These are phyloP conservation scores for Yamadazyma philogaea DNA, from an alignment of 805 yeast genomes.

Conservation along the genomic window DNA sequence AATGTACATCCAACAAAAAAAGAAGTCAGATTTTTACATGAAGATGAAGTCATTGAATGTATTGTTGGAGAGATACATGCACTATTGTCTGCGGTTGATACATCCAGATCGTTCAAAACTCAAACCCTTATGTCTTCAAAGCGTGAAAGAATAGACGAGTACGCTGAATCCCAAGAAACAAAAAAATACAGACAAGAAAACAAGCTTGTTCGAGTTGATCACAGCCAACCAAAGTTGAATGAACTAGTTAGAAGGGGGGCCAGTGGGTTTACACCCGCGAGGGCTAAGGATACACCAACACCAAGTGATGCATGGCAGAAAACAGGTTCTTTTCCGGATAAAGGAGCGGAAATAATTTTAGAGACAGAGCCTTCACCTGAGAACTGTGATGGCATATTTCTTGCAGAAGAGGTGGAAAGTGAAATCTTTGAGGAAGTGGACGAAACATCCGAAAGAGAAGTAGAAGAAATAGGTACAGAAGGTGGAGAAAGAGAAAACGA, in stretches of 20 bases:
- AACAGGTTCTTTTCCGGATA: too few relatives aligned
- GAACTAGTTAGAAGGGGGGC: constrained; percentile 12
- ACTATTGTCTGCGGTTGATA: constrained; percentile 54
- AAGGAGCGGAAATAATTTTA: background rate
- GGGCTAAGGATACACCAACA: background rate
- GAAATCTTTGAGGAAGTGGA: background rate
- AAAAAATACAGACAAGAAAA: constrained; percentile 53
- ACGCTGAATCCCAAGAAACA: constrained; percentile 6
- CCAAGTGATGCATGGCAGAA: background rate
- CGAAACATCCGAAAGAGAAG: background rate
- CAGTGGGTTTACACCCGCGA: background rate
- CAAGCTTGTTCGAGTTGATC: constrained; percentile 69
- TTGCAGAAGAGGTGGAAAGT: background rate
- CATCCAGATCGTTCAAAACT: constrained; percentile 64
- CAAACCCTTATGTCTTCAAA: constrained; percentile 45
- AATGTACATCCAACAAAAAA: constrained; percentile 95
- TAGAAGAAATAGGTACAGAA: background rate
- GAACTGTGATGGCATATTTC: background rate
- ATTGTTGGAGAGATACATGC: constrained; percentile 51
- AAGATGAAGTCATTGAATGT: constrained; percentile 75
- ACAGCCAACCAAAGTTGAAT: constrained; percentile 46
- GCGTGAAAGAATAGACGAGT: constrained; percentile 16
- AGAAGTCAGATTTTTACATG: constrained; percentile 82
- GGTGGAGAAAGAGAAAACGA: constrained; percentile 1
- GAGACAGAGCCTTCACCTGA: background rate